These are phyloP conservation scores for Podospora pseudoanserina DNA, from an alignment of 495 filamentous ascomycete genomes.

Conservation along the genomic window DNA sequence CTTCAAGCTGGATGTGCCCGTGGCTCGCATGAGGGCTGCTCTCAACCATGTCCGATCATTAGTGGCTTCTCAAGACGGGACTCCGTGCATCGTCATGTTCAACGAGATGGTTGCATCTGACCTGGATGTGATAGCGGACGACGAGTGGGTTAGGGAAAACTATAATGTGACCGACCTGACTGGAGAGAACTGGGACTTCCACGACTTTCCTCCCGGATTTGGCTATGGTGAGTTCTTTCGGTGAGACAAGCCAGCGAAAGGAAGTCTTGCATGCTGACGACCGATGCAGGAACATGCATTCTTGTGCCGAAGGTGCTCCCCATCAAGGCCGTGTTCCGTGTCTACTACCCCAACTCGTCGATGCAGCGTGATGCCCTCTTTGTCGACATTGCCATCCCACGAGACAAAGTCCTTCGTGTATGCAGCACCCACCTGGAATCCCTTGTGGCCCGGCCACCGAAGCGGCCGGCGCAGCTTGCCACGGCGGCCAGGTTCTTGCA, in stretches of 20 bases:
- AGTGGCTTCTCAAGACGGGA: constrained; percentile 11
- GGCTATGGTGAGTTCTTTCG: constrained; percentile 29
- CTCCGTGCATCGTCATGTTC: constrained; percentile 44
- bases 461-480: constrained; percentile 44
- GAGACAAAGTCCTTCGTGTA: constrained; percentile 35
- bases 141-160: constrained; percentile 40
- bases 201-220: constrained; percentile 15
- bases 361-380: constrained; percentile 53
- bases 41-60: constrained; percentile 39
- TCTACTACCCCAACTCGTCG: constrained; percentile 38
- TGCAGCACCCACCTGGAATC: constrained; percentile 57
- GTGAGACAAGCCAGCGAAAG: background rate
- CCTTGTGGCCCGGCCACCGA: constrained; percentile 37
- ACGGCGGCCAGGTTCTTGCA: constrained; percentile 39
- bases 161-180: constrained; percentile 50
- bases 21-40: constrained; percentile 43
- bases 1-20: constrained; percentile 36
- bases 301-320: constrained; percentile 45
- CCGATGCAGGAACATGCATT: constrained; percentile 49
- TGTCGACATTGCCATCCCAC: constrained; percentile 41
- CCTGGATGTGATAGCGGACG: constrained; percentile 36
- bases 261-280: background rate
- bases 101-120: constrained; percentile 48
- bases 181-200: constrained; percentile 12
- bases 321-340: constrained; percentile 42